Evolutionary conservation across 108 stramenopile genomes (phyloP).

Genomic region (Fragilaria radians): DNA sequence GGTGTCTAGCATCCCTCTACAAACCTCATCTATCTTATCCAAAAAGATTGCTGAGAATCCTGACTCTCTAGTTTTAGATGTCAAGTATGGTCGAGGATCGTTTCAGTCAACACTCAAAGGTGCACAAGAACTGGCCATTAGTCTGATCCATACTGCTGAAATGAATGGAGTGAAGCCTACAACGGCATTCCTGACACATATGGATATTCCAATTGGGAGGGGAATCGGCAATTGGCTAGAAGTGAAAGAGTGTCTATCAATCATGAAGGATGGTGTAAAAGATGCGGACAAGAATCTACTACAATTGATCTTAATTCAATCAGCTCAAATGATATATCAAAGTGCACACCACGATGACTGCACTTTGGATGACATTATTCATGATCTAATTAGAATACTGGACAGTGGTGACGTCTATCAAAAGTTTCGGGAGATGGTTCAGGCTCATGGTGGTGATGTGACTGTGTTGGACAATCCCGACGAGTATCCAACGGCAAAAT

Average conservation of each 20-base stretch:
- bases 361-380: conserved; percentile 34
- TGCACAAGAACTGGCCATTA: conserved; percentile 42
- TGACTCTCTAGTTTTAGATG: conserved; percentile 66
- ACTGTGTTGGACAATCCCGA: conserved; percentile 20
- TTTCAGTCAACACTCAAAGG: conserved; percentile 55
- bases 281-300: conserved; percentile 37
- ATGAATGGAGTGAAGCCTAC: conserved; percentile 60
- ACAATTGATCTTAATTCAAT: conserved; percentile 49
- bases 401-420: conserved; percentile 46
- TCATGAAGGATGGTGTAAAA: conserved; percentile 32
- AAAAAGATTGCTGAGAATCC: conserved; percentile 86
- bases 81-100: conserved; percentile 68
- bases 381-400: conserved; percentile 35
- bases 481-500: conserved; percentile 24
- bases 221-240: conserved; percentile 83
- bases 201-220: conserved; percentile 65
- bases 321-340: conserved; percentile 74
- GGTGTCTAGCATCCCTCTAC: conserved; percentile 61
- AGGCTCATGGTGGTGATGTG: conserved; percentile 71
- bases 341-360: conserved; percentile 15
- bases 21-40: conserved; percentile 68
- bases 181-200: conserved; percentile 67
- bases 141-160: conserved; percentile 67
- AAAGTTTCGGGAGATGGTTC: conserved; percentile 69
- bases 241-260: conserved; percentile 66